Evolutionary conservation across 495 filamentous ascomycete genomes (phyloP), one percentile per base, ranked within the genome.

Genomic region (Aspergillus asperescens): DNA sequence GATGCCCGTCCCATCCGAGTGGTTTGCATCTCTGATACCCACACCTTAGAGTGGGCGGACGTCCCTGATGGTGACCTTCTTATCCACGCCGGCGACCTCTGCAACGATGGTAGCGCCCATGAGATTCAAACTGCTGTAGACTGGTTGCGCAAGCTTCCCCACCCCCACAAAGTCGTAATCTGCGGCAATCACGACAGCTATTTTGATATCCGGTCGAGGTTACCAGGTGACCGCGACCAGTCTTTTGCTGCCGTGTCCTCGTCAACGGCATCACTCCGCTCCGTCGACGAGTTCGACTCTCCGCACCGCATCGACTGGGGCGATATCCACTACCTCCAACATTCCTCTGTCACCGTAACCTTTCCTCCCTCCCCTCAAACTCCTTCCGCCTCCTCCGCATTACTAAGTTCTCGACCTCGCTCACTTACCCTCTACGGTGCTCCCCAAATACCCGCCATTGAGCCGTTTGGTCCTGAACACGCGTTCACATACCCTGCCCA

Each of bases 1-100:
- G 62, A 73, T 39, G 65, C 68, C 12, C 72, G 65, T 0, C 75
- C 80, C 0, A 85, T 95, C 58, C 79, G 84, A 28, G 77, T 97
- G 28, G 86, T 96, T 43, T 95, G 87, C 62, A 83, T 97, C 31
- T 93, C 89, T 1, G 92, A 97, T 66, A 96, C 92, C 7, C 92
- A 97, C 63, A 80, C 77, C 13, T 68, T 78, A 20, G 75, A 89
- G 67, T 81, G 81, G 22, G 56, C 61, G 1, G 63, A 79, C 20
- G 68, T 95, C 0, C 89, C 90, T 0, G 67, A 80, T 19, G 92
- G 90, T 18, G 93, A 96, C 57, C 71, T 96, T 22, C 74, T 97
- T 7, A 87, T 97, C 41, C 92, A 96, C 61, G 88, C 89, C 8
- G 92, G 92, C 7, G 92, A 97, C 65, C 68, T 96, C 52, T 81